Evolutionary conservation across 2,329 filamentous ascomycete species (phyloP).

Genomic region (Aspergillus glaucus): DNA sequence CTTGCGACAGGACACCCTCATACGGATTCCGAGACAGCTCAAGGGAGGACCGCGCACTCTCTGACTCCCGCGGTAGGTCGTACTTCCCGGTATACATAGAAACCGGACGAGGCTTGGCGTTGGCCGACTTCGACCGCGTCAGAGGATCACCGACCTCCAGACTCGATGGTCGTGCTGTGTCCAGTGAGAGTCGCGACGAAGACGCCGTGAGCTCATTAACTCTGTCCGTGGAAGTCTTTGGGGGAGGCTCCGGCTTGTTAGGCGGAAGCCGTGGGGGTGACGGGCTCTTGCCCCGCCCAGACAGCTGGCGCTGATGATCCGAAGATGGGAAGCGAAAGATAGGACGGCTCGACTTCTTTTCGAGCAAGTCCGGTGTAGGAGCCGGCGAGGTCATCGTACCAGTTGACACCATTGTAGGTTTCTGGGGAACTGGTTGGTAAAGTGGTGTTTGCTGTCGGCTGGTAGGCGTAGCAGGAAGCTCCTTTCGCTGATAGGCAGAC

Average conservation of each 20-base stretch:
- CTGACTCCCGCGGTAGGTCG: conserved; percentile 74
- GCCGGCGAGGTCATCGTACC: conserved; percentile 71
- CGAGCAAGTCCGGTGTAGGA: conserved; percentile 32
- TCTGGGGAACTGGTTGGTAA: conserved; percentile 42
- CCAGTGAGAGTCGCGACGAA: conserved; percentile 62
- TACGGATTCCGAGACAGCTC: conserved; percentile 29
- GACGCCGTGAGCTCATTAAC: conserved; percentile 51
- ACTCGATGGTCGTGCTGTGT: conserved; percentile 60
- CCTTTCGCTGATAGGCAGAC: conserved; percentile 14
- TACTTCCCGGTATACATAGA: conserved; percentile 80
- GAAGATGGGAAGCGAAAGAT: conserved; percentile 51
- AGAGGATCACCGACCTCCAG: conserved; percentile 56
- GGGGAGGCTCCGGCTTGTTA: conserved; percentile 43
- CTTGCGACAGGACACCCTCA: conserved; percentile 29
- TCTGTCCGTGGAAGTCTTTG: conserved; percentile 43
- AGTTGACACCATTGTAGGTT: conserved; percentile 56
- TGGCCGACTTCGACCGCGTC: conserved; percentile 56
- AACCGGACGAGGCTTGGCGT: conserved; percentile 62
- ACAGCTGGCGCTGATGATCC: conserved; percentile 41
- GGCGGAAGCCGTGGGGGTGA: conserved; percentile 28
- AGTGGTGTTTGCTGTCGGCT: conserved; percentile 22
- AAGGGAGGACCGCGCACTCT: conserved; percentile 46
- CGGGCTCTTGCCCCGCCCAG: conserved; percentile 20
- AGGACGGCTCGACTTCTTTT: conserved; percentile 31
- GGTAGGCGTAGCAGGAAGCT: conserved; percentile 4